A percentile compares a stretch with the other conserved stretches of the same genome.
Evolutionary conservation across 768 basidiomycete species (phyloP).

Genomic region (Paxillus ammoniavirescens): DNA sequence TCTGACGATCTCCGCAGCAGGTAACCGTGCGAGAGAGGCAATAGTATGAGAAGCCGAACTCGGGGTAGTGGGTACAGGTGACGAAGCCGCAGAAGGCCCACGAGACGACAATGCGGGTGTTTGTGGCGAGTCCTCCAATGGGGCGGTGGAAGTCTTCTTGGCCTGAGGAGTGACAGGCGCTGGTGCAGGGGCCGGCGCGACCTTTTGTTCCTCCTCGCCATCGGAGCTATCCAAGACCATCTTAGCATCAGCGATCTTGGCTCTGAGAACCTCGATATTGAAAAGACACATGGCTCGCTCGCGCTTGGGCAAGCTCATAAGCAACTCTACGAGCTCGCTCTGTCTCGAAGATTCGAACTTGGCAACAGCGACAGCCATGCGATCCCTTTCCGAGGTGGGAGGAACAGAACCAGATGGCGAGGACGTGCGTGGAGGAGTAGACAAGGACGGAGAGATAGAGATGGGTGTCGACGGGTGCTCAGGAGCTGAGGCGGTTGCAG

Average conservation of each 20-base stretch:
- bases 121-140: constrained; percentile 53
- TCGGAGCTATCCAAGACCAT: constrained; percentile 75
- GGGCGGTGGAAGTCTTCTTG: constrained; percentile 46
- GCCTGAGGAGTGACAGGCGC: constrained; percentile 60
- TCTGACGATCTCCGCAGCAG: constrained; percentile 73
- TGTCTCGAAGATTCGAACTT: constrained; percentile 62
- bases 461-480: constrained; percentile 88
- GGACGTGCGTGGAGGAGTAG: constrained; percentile 81
- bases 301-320: constrained; percentile 85
- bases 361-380: constrained; percentile 64
- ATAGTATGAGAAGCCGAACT: constrained; percentile 54
- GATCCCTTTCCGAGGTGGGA: constrained; percentile 69
- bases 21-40: constrained; percentile 65
- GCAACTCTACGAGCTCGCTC: constrained; percentile 66
- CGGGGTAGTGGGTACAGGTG: constrained; percentile 67
- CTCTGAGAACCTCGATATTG: constrained; percentile 74
- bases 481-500: constrained; percentile 83
- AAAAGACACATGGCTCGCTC: constrained; percentile 92
- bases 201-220: constrained; percentile 43
- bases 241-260: constrained; percentile 81
- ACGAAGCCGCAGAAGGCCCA: constrained; percentile 69
- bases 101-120: constrained; percentile 78
- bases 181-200: constrained; percentile 29
- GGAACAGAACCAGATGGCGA: constrained; percentile 68
- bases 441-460: constrained; percentile 70